phyloP scores from a whole-genome alignment of 2,329 filamentous ascomycete genomes.

The Ophiostoma australiae region DNA sequence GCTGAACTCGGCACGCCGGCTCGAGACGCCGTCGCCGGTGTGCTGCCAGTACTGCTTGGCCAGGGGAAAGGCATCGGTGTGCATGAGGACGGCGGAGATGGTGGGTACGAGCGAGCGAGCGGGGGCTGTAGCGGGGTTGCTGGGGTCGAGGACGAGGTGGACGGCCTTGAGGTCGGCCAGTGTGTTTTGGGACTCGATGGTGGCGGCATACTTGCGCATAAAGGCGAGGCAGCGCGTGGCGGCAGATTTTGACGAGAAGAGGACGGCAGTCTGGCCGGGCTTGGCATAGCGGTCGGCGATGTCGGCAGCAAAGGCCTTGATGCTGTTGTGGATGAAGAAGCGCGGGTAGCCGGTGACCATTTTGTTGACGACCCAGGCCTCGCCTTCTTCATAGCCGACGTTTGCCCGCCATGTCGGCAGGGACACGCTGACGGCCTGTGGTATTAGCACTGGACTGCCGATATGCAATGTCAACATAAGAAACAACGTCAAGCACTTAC shows the following conservation, averaged over 20 bases:
- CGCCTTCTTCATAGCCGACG: slow-evolving; percentile 88
- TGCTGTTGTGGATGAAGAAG: slow-evolving; percentile 89
- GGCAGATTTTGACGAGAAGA: slow-evolving; percentile 69
- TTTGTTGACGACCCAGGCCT: slow-evolving; percentile 75
- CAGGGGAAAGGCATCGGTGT: slow-evolving; percentile 58
- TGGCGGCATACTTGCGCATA: slow-evolving; percentile 55
- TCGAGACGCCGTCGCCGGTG: slow-evolving; percentile 86
- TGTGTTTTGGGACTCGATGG: slow-evolving; percentile 33
- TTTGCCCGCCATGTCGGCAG: slow-evolving; percentile 90
- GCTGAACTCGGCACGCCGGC: slow-evolving; percentile 85
- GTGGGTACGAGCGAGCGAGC: slow-evolving; percentile 54
- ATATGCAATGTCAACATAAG: not conserved
- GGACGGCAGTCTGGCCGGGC: slow-evolving; percentile 63
- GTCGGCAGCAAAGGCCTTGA: slow-evolving; percentile 65
- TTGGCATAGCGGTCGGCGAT: slow-evolving; percentile 62
- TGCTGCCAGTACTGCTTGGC: slow-evolving; percentile 99
- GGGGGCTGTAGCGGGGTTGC: slow-evolving; percentile 47
- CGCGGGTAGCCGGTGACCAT: slow-evolving; percentile 90
- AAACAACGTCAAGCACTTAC: slow-evolving; percentile 43
- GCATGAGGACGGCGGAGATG: slow-evolving; percentile 68
- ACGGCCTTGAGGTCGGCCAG: slow-evolving; percentile 49
- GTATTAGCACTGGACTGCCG: not conserved
- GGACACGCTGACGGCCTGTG: slow-evolving; percentile 88
- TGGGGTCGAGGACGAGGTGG: slow-evolving; percentile 58
- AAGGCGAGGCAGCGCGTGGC: slow-evolving; percentile 74